Evolutionary conservation across 768 basidiomycete genomes (phyloP), one percentile per base, ranked within the genome.

Genomic region (Dentipellis fragilis): DNA sequence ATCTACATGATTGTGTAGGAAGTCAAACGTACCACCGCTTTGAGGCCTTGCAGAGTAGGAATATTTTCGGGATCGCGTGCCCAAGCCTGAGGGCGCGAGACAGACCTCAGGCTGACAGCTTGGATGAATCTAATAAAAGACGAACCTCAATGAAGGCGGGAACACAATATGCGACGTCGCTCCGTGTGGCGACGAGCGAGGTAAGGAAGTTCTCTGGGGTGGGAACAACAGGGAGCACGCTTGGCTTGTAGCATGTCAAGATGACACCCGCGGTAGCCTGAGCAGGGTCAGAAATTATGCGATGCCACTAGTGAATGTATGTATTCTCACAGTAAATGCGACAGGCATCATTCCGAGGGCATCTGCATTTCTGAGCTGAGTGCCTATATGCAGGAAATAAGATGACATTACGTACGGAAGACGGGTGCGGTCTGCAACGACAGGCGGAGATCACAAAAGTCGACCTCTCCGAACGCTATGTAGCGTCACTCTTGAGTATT

Each of bases 71-170:
- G 58, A 10, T 59, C 38, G 10, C 55, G 57, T 2, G 61, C 49
- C 66, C 66, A 67, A 19, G 55, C 58, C 66, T 67, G 12, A 5
- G 10, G 17, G n/a, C 29, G n/a, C 21, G 21, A 22, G 6, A 40
- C 7, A 9, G 10, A 35, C n/a, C 29, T 17, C n/a, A 12, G 1
- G 14, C 9, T 21, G 19, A 6, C 19, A 4, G n/a, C 40, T 3
- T 8, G 34, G 0, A 16, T 4, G 37, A 1, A 52, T 29, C 3
- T 29, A 6, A 6, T 6, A 29, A 29, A 29, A 29, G 29, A 29
- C 59, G 3, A 23, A 66, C 69, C 61, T 70, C 67, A 8, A 70
- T 21, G 38, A 67, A 61, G 5, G 62, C 49, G 1, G 69, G 69
- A 1, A 68, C 69, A 52, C 52, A 55, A 8, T 58, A 35, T 0